Conservation (phyloP, 371 early-diverging fungal species). For the Sporodiniella umbellata region DNA sequence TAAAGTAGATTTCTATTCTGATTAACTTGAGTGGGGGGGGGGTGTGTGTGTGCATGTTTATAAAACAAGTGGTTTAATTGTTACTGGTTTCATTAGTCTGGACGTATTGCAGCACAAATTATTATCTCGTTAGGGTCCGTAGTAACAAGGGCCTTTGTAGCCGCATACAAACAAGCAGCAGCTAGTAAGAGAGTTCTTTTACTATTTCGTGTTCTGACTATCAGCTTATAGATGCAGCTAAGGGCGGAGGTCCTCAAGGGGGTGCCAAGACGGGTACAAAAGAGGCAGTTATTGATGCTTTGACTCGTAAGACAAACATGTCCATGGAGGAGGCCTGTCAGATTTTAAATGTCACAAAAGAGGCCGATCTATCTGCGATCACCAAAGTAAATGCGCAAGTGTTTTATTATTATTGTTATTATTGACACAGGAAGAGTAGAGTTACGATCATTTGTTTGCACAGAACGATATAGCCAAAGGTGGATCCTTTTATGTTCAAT, state of each 20-base stretch:
- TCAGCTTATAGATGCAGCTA: constrained; percentile 59
- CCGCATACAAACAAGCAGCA: constrained; percentile 91
- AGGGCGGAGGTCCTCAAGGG: constrained; percentile 58
- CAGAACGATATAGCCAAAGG: constrained; percentile 85
- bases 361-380: constrained; percentile 68
- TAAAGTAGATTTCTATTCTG: no score
- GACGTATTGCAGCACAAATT: constrained; percentile 81
- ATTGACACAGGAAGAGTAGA: no score
- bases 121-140: constrained; percentile 82
- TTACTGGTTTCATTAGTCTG: no score
- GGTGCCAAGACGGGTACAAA: constrained; percentile 35
- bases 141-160: constrained; percentile 89
- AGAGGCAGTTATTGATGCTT: constrained; percentile 64
- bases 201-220: no score
- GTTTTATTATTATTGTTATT: no score
- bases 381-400: constrained; percentile 66
- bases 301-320: constrained; percentile 84
- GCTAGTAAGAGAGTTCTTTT: no score
- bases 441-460: constrained; percentile 87
- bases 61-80: no score
- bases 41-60: no score
- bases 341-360: constrained; percentile 86
- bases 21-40: no score
- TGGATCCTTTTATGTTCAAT: constrained; percentile 93
- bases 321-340: constrained; percentile 89